Conservation (phyloP, 768 basidiomycete species). For the Xanthoconium purpureum region DNA sequence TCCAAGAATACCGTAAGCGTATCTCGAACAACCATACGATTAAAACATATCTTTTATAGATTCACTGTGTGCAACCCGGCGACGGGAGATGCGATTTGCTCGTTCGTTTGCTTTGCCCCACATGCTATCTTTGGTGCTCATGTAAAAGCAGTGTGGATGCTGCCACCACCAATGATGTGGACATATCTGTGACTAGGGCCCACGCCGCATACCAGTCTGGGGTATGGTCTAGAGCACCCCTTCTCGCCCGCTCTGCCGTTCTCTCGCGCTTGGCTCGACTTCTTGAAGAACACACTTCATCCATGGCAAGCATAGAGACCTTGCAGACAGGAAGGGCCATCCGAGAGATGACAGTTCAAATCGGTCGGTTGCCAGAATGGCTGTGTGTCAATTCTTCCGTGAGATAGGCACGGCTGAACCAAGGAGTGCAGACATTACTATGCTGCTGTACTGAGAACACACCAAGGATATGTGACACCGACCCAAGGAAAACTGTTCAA, state of each 20-base stretch:
- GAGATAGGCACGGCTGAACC: slow-evolving; percentile 1
- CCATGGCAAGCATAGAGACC: slow-evolving; percentile 64
- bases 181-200: slow-evolving; percentile 49
- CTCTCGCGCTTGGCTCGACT: slow-evolving; percentile 62
- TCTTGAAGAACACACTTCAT: slow-evolving; percentile 54
- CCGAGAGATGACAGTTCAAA: slow-evolving; percentile 79
- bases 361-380: slow-evolving; percentile 81
- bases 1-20: slow-evolving; percentile 9
- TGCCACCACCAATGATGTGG: slow-evolving; percentile 51
- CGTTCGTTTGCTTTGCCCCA: slow-evolving; percentile 55
- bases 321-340: slow-evolving; percentile 80
- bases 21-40: not conserved
- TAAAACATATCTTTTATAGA: slow-evolving; percentile 29
- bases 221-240: slow-evolving; percentile 64
- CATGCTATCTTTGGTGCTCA: slow-evolving; percentile 12
- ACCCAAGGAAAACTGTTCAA: slow-evolving; percentile 79
- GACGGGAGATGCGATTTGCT: slow-evolving; percentile 55
- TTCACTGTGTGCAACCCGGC: slow-evolving; percentile 66
- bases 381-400: slow-evolving; percentile 47
- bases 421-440: slow-evolving; percentile 61
- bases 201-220: slow-evolving; percentile 63
- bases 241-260: slow-evolving; percentile 58
- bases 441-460: slow-evolving; percentile 68
- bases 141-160: slow-evolving; percentile 46
- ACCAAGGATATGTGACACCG: slow-evolving; percentile 66